phyloP scores from a whole-genome alignment of 2,329 filamentous ascomycete genomes.

The Colletotrichum melonis region DNA sequence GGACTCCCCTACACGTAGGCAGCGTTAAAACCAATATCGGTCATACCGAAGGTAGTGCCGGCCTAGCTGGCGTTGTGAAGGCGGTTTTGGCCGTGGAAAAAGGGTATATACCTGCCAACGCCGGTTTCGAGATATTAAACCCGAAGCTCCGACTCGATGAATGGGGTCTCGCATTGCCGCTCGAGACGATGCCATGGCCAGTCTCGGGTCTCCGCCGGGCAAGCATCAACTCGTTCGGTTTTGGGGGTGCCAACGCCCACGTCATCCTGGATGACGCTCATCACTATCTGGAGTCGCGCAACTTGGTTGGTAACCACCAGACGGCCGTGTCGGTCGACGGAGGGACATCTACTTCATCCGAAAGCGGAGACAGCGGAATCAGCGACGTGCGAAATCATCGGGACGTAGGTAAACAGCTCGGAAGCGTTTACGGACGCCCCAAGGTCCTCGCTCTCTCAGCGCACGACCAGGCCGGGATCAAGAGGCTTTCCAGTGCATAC shows the following conservation, averaged over 20 bases:
- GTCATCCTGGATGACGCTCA: constrained; percentile 21
- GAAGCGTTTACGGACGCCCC: no score
- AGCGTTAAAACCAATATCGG: constrained; percentile 37
- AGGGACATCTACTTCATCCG: no score
- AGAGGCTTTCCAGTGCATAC: no score
- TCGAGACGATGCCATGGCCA: constrained; percentile 10
- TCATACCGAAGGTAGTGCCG: constrained; percentile 32
- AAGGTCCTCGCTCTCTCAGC: no score
- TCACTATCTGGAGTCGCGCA: background rate
- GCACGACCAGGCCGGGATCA: no score
- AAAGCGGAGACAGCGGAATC: no score
- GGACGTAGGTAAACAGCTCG: no score
- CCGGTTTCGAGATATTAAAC: constrained; percentile 43
- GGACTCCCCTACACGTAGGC: constrained; percentile 5
- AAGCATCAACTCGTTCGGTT: constrained; percentile 19
- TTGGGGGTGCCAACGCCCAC: constrained; percentile 22
- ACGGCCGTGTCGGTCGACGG: no score
- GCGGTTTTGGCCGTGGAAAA: constrained; percentile 39
- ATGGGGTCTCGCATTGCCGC: constrained; percentile 35
- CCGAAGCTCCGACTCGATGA: constrained; percentile 41
- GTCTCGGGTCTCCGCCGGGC: background rate
- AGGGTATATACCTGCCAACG: constrained; percentile 37
- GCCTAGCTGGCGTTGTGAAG: constrained; percentile 42
- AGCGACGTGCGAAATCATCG: no score
- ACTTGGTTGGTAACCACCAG: no score